Conservation (phyloP, 441 rosid species). For the Brassica hybrid region DNA sequence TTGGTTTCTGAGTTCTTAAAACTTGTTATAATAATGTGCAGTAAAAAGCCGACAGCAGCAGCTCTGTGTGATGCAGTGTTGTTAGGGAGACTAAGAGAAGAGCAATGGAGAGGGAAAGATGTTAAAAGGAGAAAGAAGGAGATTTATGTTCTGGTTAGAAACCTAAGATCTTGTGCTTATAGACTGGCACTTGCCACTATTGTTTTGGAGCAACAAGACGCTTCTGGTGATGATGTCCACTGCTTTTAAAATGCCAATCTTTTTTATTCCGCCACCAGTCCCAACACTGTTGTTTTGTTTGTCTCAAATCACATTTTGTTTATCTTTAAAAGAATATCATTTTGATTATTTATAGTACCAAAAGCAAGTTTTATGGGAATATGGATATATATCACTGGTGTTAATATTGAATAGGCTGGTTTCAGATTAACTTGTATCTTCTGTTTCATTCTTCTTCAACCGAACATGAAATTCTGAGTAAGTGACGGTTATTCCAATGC, state of each 20-base stretch:
- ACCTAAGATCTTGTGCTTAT: conserved; percentile 78
- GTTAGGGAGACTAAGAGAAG: conserved; percentile 65
- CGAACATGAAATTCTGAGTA: conserved; percentile 62
- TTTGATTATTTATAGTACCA: neutral
- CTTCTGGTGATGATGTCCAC: conserved; percentile 48
- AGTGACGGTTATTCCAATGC: conserved; percentile 34
- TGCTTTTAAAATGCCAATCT: conserved; percentile 18
- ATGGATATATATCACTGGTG: neutral
- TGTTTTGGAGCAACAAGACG: conserved; percentile 65
- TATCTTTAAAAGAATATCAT: neutral
- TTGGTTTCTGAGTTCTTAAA: conserved; percentile 8
- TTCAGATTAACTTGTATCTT: conserved; percentile 22
- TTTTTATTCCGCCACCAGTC: neutral
- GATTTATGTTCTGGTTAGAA: conserved; percentile 72
- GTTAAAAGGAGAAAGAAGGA: conserved; percentile 54
- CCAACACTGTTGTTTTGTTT: conserved; percentile 10
- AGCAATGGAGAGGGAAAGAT: conserved; percentile 68
- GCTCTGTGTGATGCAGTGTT: conserved; percentile 74
- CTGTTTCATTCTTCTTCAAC: conserved; percentile 19
- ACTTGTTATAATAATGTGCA: conserved; percentile 42
- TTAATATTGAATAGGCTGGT: conserved; percentile 60
- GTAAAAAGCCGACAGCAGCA: conserved; percentile 70
- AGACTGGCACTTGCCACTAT: conserved; percentile 79
- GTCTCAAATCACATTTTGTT: neutral
- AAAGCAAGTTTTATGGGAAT: neutral